phyloP scores from a whole-genome alignment of 139 green algal genomes.

The Klebsormidium nitens region DNA sequence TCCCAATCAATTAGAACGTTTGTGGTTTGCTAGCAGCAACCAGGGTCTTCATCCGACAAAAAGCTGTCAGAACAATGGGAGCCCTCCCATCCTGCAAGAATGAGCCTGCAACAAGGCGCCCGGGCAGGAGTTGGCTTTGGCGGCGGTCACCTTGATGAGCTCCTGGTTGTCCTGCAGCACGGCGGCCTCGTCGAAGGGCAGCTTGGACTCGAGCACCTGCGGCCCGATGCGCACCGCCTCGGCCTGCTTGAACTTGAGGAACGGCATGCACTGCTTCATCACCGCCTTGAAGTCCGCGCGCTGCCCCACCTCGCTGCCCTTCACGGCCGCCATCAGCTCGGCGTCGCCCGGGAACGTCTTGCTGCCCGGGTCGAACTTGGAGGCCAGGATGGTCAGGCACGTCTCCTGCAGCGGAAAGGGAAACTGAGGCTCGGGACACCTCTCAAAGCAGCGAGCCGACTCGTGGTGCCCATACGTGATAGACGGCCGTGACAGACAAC shows the following conservation, averaged over 20 bases:
- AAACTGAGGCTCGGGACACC: no score
- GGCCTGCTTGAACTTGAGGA: constrained; percentile 86
- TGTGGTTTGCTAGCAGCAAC: no score
- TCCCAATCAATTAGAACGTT: no score
- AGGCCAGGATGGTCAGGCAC: constrained; percentile 37
- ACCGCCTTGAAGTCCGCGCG: constrained; percentile 61
- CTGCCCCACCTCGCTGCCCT: constrained; percentile 38
- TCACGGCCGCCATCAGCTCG: constrained; percentile 46
- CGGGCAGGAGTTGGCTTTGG: not conserved
- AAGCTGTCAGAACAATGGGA: no score
- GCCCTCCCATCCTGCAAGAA: no score
- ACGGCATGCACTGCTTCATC: constrained; percentile 77
- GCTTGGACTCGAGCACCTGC: constrained; percentile 21
- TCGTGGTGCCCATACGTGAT: no score
- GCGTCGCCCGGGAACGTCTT: constrained; percentile 47
- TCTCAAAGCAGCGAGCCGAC: no score
- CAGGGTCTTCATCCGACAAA: no score
- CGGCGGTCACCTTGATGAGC: constrained; percentile 35
- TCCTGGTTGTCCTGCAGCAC: constrained; percentile 27
- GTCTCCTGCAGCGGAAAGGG: constrained; percentile 66
- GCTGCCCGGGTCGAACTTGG: constrained; percentile 36
- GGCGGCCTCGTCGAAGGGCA: constrained; percentile 29
- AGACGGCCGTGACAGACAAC: no score
- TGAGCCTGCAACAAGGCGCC: no score
- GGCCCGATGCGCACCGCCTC: constrained; percentile 57